Conservation (phyloP, 768 basidiomycete genomes). For the Phaeotremella skinneri region DNA sequence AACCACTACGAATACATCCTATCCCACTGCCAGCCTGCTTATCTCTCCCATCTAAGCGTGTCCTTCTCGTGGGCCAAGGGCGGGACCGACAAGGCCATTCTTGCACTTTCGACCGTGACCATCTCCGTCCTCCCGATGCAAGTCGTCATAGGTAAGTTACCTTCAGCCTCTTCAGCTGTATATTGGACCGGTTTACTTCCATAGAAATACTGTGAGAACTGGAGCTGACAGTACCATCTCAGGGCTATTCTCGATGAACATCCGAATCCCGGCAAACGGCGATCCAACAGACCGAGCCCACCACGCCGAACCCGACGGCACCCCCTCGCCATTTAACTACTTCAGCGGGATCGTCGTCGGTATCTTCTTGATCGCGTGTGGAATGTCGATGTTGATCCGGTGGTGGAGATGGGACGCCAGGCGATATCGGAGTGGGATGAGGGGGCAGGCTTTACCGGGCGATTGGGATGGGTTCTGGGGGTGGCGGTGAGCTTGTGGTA, state of each 20-base stretch:
- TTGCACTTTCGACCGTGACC: constrained; percentile 66
- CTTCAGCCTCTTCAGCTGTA: background rate
- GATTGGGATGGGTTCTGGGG: constrained; percentile 44
- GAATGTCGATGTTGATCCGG: constrained; percentile 58
- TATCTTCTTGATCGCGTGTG: constrained; percentile 55
- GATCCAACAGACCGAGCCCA: constrained; percentile 12
- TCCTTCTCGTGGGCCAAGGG: constrained; percentile 62
- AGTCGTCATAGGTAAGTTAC: constrained; percentile 53
- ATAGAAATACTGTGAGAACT: background rate
- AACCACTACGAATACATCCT: constrained; percentile 84
- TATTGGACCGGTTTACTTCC: background rate
- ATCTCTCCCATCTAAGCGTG: constrained; percentile 71
- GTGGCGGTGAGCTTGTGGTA: constrained; percentile 22
- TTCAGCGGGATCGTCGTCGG: constrained; percentile 62
- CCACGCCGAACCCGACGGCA: constrained; percentile 38
- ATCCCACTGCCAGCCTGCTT: constrained; percentile 80
- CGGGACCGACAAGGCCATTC: constrained; percentile 64
- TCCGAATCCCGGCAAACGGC: constrained; percentile 63
- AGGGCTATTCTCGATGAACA: constrained; percentile 72
- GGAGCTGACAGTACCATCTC: background rate
- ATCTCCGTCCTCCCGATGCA: constrained; percentile 68
- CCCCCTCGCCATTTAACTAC: constrained; percentile 55
- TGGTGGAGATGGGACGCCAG: constrained; percentile 66
- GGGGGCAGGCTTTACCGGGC: constrained; percentile 29
- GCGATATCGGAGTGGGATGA: constrained; percentile 42